phyloP scores from a whole-genome alignment of 2,329 filamentous ascomycete species.

The Trichoderma arundinaceum region DNA sequence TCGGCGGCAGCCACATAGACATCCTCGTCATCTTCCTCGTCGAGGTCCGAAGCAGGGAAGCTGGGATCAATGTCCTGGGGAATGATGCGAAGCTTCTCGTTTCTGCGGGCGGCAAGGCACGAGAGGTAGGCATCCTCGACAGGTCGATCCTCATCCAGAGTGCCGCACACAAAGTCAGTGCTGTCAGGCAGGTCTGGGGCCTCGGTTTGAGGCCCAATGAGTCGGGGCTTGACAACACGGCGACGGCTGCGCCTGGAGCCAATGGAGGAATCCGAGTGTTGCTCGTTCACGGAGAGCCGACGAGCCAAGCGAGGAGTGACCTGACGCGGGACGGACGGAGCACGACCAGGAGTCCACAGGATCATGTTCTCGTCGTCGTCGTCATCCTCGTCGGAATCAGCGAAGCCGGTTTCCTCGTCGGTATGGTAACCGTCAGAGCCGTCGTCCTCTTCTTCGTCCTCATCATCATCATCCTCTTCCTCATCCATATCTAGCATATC shows the following conservation, averaged over 20 bases:
- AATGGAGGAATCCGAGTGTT: slow-evolving; percentile 66
- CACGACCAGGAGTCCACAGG: slow-evolving; percentile 59
- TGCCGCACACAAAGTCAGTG: slow-evolving; percentile 99
- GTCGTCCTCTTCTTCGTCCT: slow-evolving; percentile 59
- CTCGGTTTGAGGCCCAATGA: slow-evolving; percentile 46
- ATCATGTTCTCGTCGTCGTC: slow-evolving; percentile 68
- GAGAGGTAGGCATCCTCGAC: slow-evolving; percentile 93
- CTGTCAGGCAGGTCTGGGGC: slow-evolving; percentile 91
- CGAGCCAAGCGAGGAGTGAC: slow-evolving; percentile 44
- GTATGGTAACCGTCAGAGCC: slow-evolving; percentile 75
- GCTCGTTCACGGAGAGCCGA: slow-evolving; percentile 50
- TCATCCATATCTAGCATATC: slow-evolving; percentile 56
- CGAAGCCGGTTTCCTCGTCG: slow-evolving; percentile 70
- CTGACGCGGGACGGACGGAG: slow-evolving; percentile 45
- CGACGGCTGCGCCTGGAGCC: slow-evolving; percentile 50
- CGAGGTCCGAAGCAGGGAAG: slow-evolving; percentile 92
- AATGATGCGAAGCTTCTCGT: slow-evolving; percentile 78
- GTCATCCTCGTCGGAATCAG: slow-evolving; percentile 69
- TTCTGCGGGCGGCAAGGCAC: slow-evolving; percentile 79
- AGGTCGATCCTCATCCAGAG: slow-evolving; percentile 90
- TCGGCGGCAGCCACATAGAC: slow-evolving; percentile 65
- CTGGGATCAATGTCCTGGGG: slow-evolving; percentile 99
- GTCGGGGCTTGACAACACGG: slow-evolving; percentile 39
- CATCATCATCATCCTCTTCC: slow-evolving; percentile 51
- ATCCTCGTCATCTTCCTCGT: slow-evolving; percentile 80